phyloP scores from a whole-genome alignment of 768 basidiomycete species.

The Leccinum incarnatum region DNA sequence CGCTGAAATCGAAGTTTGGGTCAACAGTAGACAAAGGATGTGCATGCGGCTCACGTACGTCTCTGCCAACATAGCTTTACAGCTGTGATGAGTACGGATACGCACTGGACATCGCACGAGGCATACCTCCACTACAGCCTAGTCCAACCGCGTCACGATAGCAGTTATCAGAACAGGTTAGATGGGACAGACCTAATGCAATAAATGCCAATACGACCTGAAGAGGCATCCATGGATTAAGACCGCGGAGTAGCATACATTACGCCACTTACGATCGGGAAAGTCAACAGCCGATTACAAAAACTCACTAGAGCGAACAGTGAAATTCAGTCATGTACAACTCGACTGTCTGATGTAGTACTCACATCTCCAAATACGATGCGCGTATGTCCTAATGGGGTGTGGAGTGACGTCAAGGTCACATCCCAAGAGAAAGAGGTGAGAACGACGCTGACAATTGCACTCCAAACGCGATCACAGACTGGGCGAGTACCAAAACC shows the following conservation, averaged over 20 bases:
- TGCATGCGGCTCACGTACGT: conserved; percentile 19
- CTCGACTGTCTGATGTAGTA: background rate
- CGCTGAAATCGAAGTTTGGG: conserved; percentile 6
- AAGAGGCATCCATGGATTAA: background rate
- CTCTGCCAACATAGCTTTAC: conserved; percentile 31
- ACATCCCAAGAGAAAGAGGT: background rate
- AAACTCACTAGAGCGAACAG: conserved; percentile 28
- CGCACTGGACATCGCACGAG: background rate
- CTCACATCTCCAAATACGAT: conserved; percentile 39
- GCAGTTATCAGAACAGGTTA: background rate
- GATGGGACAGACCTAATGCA: conserved; percentile 23
- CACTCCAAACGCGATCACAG: conserved; percentile 34
- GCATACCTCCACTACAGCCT: conserved; percentile 32
- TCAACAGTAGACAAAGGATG: background rate
- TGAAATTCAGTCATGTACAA: background rate
- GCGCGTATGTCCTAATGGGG: conserved; percentile 33
- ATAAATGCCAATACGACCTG: conserved; percentile 29
- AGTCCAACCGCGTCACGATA: background rate
- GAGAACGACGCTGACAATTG: conserved; percentile 28
- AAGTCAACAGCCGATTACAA: conserved; percentile 28
- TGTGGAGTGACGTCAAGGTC: conserved; percentile 3
- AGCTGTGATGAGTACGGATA: conserved; percentile 3
- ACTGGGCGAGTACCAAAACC: conserved; percentile 15
- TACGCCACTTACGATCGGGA: conserved; percentile 30
- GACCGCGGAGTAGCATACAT: background rate